Conservation (phyloP, 2,329 filamentous ascomycete genomes). For the Cladosporium phlei region DNA sequence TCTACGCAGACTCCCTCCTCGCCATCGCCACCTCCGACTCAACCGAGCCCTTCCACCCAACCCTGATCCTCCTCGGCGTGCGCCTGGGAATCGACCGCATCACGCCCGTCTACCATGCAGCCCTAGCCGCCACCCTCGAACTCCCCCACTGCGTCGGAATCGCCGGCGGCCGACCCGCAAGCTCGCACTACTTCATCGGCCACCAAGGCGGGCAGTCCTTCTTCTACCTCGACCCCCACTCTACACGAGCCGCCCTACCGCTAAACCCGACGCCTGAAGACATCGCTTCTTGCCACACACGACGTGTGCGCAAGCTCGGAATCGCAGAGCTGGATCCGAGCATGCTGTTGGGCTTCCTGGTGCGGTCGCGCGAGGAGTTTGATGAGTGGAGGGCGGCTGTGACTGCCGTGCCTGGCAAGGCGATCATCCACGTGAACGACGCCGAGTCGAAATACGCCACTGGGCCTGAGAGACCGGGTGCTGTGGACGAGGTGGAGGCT, state of each 20-base stretch:
- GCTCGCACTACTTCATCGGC: conserved; percentile 74
- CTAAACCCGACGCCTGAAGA: conserved; percentile 60
- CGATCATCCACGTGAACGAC: conserved; percentile 79
- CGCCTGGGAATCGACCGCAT: conserved; percentile 90
- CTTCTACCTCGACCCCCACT: conserved; percentile 94
- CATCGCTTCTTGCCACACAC: conserved; percentile 78
- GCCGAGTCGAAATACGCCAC: conserved; percentile 53
- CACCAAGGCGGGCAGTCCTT: conserved; percentile 66
- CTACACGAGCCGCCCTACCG: conserved; percentile 70
- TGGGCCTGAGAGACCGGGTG: conserved; percentile 59
- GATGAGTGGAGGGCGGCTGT: conserved; percentile 64
- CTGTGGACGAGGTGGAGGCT: conserved; percentile 84
- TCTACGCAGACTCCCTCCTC: conserved; percentile 87
- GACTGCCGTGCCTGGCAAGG: conserved; percentile 47
- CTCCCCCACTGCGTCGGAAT: conserved; percentile 94
- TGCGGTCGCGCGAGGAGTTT: conserved; percentile 79
- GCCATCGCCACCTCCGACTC: conserved; percentile 61
- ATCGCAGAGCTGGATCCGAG: conserved; percentile 94
- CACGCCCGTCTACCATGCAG: conserved; percentile 91
- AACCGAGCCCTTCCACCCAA: conserved; percentile 70
- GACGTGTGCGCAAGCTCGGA: conserved; percentile 74
- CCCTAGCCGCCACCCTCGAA: conserved; percentile 77
- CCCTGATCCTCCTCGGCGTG: conserved; percentile 81
- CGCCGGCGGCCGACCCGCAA: conserved; percentile 87
- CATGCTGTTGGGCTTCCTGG: conserved; percentile 93